phyloP scores from a whole-genome alignment of 441 rosid genomes.

The Croton laevigatus region DNA sequence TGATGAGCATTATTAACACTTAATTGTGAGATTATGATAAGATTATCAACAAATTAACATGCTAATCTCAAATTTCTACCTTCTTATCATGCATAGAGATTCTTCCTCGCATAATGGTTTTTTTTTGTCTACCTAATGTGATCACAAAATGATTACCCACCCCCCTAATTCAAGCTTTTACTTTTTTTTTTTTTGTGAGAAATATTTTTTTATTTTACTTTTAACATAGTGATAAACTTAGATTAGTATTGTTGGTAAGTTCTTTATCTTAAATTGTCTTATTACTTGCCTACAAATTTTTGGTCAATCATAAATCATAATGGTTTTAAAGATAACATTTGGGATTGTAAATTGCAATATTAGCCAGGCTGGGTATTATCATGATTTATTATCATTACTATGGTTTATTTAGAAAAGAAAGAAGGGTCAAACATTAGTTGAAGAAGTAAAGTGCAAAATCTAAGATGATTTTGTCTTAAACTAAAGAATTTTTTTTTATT shows the following conservation, averaged over 20 bases:
- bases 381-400: constrained; percentile 19
- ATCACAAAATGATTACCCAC: constrained; percentile 18
- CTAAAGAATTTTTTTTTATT: too few relatives aligned
- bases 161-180: constrained; percentile 1
- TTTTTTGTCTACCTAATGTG: not conserved
- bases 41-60: not conserved
- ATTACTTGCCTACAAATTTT: constrained; percentile 3
- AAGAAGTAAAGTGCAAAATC: not conserved
- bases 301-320: constrained; percentile 5
- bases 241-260: constrained; percentile 8
- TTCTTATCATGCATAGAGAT: constrained; percentile 6
- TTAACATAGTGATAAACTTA: not conserved
- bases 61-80: not conserved
- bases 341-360: not conserved
- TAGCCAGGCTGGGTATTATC: constrained; percentile 21
- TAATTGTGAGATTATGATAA: not conserved
- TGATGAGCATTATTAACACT: not conserved
- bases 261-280: not conserved
- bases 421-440: not conserved
- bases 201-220: not conserved
- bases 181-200: not conserved
- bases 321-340: not conserved
- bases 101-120: not conserved
- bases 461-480: not conserved
- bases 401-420: constrained; percentile 3